These are phyloP conservation scores for Friedmanniomyces endolithicus DNA, from an alignment of 495 filamentous ascomycete genomes.

Conservation along the genomic window DNA sequence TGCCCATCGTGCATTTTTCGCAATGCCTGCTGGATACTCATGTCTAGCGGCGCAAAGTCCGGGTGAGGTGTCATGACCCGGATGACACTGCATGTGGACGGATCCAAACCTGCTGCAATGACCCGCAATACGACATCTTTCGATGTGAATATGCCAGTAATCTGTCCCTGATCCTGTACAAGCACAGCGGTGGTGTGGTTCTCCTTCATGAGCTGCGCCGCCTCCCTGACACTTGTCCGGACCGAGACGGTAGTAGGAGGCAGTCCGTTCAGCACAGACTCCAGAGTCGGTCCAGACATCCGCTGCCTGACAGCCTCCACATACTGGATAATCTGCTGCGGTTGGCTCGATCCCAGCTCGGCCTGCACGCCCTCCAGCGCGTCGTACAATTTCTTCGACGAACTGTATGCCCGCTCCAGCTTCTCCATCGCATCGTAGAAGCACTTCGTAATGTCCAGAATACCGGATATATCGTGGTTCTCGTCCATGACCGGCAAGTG, in stretches of 20 bases:
- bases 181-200: conserved; percentile 93
- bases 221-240: conserved; percentile 89
- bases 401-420: conserved; percentile 89
- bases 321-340: conserved; percentile 97
- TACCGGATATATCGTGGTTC: conserved; percentile 97
- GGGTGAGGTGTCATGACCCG: conserved; percentile 98
- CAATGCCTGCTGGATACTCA: conserved; percentile 95
- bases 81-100: conserved; percentile 88
- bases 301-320: conserved; percentile 88
- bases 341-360: conserved; percentile 88
- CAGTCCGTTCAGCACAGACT: conserved; percentile 82
- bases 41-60: conserved; percentile 95
- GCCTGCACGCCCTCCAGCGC: conserved; percentile 98
- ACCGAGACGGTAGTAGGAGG: conserved; percentile 92
- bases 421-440: conserved; percentile 99
- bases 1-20: conserved; percentile 99
- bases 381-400: conserved; percentile 91
- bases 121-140: conserved; percentile 98
- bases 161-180: conserved; percentile 91
- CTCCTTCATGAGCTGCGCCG: conserved; percentile 90
- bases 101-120: conserved; percentile 92
- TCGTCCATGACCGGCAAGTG: conserved; percentile 99
- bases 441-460: conserved; percentile 97
- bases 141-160: conserved; percentile 98
- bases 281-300: conserved; percentile 95